Percentiles rank a stretch among this genome's conserved stretches.
Conservation (phyloP, 192 early-diverging fungal species). For the Mortierella alpina region DNA sequence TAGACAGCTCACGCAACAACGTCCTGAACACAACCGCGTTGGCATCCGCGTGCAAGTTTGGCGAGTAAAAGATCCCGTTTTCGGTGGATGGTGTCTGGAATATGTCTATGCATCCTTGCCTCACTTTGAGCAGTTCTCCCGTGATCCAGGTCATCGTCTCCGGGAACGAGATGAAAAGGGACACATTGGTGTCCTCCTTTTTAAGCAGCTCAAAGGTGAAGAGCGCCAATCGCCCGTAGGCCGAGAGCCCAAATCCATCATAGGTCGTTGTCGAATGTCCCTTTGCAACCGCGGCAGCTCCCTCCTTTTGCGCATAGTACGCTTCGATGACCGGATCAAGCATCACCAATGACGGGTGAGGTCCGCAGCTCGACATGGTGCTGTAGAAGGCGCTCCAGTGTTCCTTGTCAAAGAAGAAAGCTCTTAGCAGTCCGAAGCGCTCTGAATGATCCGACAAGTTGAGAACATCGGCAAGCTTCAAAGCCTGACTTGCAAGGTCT, state of each 20-base stretch:
- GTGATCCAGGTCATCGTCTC: conserved; percentile 52
- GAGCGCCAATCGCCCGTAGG: conserved; percentile 57
- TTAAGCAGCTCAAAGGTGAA: conserved; percentile 58
- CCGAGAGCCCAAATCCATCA: conserved; percentile 62
- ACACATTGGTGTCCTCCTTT: conserved; percentile 19
- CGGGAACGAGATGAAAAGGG: conserved; percentile 41
- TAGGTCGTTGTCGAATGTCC: conserved; percentile 24
- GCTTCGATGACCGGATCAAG: conserved; percentile 39
- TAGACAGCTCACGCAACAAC: conserved; percentile 24
- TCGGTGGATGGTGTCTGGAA: conserved; percentile 45
- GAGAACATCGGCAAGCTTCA: conserved; percentile 45
- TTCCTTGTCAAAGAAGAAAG: conserved; percentile 47
- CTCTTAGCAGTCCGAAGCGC: conserved; percentile 19
- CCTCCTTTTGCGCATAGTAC: conserved; percentile 25
- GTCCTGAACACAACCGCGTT: conserved; percentile 50
- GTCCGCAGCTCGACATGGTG: conserved; percentile 38
- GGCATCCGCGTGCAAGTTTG: conserved; percentile 32
- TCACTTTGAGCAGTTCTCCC: conserved; percentile 35
- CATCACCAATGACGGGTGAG: conserved; percentile 29
- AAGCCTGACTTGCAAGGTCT: conserved; percentile 55
- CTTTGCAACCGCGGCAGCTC: not conserved
- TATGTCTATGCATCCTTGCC: conserved; percentile 47
- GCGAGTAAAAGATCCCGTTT: conserved; percentile 40
- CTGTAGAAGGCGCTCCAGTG: conserved; percentile 56
- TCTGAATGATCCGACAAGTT: conserved; percentile 28